Evolutionary conservation across 2,329 filamentous ascomycete genomes (phyloP).

Genomic region (Bipolaris victoriae): DNA sequence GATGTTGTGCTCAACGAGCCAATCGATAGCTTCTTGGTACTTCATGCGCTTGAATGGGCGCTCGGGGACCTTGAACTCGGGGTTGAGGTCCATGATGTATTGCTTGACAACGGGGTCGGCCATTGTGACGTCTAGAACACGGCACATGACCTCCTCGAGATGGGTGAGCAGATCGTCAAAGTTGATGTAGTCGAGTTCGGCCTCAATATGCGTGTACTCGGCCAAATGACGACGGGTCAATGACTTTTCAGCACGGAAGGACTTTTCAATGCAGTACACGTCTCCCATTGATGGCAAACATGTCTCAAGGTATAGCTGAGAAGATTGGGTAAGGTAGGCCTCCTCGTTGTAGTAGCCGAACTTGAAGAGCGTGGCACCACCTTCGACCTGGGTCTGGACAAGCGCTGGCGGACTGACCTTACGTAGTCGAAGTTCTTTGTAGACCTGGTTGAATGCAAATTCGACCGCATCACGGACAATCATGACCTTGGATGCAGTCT

Average conservation of each 20-base stretch:
- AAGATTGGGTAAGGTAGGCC: conserved; percentile 94
- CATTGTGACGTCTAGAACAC: conserved; percentile 79
- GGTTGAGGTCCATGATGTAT: conserved; percentile 87
- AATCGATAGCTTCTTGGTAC: conserved; percentile 92
- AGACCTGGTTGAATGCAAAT: conserved; percentile 78
- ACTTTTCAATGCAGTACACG: conserved; percentile 98
- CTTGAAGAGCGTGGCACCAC: conserved; percentile 87
- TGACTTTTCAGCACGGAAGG: conserved; percentile 96
- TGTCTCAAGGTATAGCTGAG: conserved; percentile 96
- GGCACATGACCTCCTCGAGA: conserved; percentile 85
- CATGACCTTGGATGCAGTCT: conserved; percentile 83
- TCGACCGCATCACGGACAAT: conserved; percentile 83
- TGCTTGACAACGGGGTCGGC: conserved; percentile 73
- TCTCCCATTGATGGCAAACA: conserved; percentile 88
- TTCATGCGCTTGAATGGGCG: conserved; percentile 94
- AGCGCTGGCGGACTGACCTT: conserved; percentile 90
- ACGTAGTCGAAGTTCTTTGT: conserved; percentile 75
- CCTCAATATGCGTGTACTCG: conserved; percentile 97
- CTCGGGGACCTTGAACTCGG: conserved; percentile 79
- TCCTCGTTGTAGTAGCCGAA: conserved; percentile 89
- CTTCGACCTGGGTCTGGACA: conserved; percentile 95
- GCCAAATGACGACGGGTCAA: conserved; percentile 91
- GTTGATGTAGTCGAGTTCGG: conserved; percentile 92
- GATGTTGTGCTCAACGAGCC: conserved; percentile 89
- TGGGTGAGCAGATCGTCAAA: conserved; percentile 89